phyloP scores from a whole-genome alignment of 768 basidiomycete species.

The Myochromella boudieri region DNA sequence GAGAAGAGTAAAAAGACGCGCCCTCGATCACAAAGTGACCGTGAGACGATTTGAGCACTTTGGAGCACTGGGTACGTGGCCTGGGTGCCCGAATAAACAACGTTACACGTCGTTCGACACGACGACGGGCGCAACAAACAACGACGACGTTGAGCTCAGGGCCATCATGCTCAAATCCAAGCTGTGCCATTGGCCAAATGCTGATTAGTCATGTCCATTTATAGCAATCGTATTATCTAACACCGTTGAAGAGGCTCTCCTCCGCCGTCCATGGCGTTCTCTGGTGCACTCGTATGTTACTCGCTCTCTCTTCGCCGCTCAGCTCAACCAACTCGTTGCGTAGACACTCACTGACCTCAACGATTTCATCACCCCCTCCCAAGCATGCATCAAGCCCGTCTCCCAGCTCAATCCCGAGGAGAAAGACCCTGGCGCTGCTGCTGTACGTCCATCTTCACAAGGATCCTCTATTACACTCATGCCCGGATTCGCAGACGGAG shows the following conservation, averaged over 20 bases:
- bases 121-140: no score
- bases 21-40: no score
- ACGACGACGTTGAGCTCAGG: no score
- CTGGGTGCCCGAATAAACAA: no score
- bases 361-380: slow-evolving; percentile 95
- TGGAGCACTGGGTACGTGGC: no score
- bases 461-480: neutral
- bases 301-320: slow-evolving; percentile 3
- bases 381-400: slow-evolving; percentile 97
- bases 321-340: slow-evolving; percentile 4
- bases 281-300: slow-evolving; percentile 73
- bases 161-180: no score
- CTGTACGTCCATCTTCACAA: slow-evolving; percentile 27
- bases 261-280: slow-evolving; percentile 68
- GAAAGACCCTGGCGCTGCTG: slow-evolving; percentile 33
- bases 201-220: slow-evolving; percentile 8
- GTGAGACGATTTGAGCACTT: no score
- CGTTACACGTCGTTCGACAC: no score
- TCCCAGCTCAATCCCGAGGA: slow-evolving; percentile 38
- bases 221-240: slow-evolving; percentile 2
- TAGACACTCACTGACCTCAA: slow-evolving; percentile 93
- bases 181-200: neutral
- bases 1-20: slow-evolving; percentile 12
- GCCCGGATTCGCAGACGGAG: slow-evolving; percentile 62
- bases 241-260: no score